These are phyloP conservation scores for Xylaria venustula DNA, from an alignment of 495 filamentous ascomycete species.

Conservation along the genomic window DNA sequence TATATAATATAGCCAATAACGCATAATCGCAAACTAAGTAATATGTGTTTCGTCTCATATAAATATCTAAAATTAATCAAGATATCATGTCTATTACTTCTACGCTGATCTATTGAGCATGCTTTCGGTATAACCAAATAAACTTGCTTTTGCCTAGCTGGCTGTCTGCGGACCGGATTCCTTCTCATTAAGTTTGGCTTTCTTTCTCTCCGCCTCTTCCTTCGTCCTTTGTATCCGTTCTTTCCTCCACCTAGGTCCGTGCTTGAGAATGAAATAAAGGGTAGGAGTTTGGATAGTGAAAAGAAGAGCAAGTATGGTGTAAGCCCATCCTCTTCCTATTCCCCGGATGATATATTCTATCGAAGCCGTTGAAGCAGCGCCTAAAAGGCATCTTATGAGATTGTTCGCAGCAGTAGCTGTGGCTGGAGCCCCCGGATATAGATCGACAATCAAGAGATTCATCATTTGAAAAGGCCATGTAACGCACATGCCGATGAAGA, in stretches of 20 bases:
- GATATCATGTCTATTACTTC: no score
- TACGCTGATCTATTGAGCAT: no score
- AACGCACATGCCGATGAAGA: conserved; percentile 52
- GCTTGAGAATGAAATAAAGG: conserved; percentile 37
- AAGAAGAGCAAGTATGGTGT: conserved; percentile 43
- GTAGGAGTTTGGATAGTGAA: conserved; percentile 35
- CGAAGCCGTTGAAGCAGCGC: conserved; percentile 43
- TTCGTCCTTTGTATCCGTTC: conserved; percentile 31
- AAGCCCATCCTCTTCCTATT: conserved; percentile 49
- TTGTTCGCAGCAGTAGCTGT: conserved; percentile 51
- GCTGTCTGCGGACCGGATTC: background rate
- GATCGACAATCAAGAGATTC: conserved; percentile 47
- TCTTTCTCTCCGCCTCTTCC: conserved; percentile 22
- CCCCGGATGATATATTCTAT: conserved; percentile 41
- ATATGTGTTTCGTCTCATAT: no score
- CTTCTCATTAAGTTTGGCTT: background rate
- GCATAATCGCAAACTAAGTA: no score
- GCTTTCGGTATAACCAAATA: no score
- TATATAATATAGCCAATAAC: no score
- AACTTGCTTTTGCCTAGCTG: background rate
- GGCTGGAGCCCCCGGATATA: conserved; percentile 44
- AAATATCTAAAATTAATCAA: no score
- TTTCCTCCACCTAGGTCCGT: conserved; percentile 43
- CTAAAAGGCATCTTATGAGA: conserved; percentile 43
- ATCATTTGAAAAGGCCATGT: conserved; percentile 54